phyloP scores from a whole-genome alignment of 352 stramenopile genomes.

The Phytophthora pini region DNA sequence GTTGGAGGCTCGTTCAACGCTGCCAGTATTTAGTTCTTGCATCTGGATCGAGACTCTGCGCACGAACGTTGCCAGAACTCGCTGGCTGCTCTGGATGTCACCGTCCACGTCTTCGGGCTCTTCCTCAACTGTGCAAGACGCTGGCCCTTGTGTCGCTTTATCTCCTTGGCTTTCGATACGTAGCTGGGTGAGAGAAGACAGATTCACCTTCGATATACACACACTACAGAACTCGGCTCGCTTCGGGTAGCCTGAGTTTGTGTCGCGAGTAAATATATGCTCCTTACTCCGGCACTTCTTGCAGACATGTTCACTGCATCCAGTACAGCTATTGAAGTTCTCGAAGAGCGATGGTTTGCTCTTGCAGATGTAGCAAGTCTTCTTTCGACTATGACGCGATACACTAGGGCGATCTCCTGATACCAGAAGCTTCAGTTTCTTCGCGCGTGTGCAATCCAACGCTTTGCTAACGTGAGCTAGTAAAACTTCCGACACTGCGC shows the following conservation, averaged over 20 bases:
- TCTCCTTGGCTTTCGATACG: not conserved
- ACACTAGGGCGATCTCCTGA: not conserved
- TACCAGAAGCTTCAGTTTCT: not conserved
- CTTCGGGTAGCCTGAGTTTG: not conserved
- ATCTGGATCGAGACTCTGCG: slow-evolving; percentile 18
- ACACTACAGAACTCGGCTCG: slow-evolving; percentile 20
- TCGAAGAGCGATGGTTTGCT: slow-evolving; percentile 22
- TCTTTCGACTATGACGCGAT: not conserved
- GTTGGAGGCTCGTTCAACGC: slow-evolving; percentile 12
- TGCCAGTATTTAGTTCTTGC: slow-evolving; percentile 11
- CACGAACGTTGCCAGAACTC: slow-evolving; percentile 13
- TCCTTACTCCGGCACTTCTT: slow-evolving; percentile 20
- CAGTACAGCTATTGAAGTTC: slow-evolving; percentile 8
- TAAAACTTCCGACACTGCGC: not conserved
- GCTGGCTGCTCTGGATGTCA: slow-evolving; percentile 4
- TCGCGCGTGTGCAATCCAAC: slow-evolving; percentile 3
- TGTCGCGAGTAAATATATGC: slow-evolving; percentile 13
- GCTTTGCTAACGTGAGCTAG: slow-evolving; percentile 1
- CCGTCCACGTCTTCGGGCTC: not conserved
- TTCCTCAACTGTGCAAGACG: not conserved
- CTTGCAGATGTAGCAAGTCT: slow-evolving; percentile 15
- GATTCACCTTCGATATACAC: slow-evolving; percentile 12
- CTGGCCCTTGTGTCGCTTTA: too few relatives aligned
- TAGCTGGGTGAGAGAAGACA: slow-evolving; percentile 9
- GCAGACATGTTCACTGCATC: slow-evolving; percentile 21